Conservation (phyloP, 805 yeast species). For the Ogataea zsoltii region DNA sequence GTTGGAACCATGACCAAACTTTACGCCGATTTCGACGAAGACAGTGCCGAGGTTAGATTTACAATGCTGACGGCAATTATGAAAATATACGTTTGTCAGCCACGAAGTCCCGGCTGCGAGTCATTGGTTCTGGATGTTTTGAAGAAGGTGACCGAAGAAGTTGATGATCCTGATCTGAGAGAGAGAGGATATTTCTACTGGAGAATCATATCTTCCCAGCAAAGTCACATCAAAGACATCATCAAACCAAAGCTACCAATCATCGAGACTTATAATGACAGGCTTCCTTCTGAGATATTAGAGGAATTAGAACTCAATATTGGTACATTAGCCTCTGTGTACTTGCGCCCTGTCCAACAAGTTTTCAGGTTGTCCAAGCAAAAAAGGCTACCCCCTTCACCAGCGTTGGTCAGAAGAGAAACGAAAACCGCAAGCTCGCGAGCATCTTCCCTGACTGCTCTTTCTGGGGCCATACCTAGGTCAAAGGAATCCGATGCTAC, state of each 20-base stretch:
- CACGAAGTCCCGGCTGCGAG: constrained; percentile 52
- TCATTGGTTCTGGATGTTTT: constrained; percentile 57
- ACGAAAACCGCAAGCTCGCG: constrained; percentile 7
- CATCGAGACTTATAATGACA: constrained; percentile 66
- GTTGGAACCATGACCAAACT: constrained; percentile 43
- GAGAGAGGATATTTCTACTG: constrained; percentile 86
- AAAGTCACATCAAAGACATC: constrained; percentile 45
- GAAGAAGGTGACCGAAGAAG: constrained; percentile 70
- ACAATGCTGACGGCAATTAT: constrained; percentile 72
- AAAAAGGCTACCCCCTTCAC: constrained; percentile 49
- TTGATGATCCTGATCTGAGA: constrained; percentile 80
- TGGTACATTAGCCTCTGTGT: constrained; percentile 81
- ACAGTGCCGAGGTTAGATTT: constrained; percentile 72
- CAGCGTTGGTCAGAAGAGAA: constrained; percentile 37
- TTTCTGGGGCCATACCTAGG: background rate
- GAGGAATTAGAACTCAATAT: constrained; percentile 83
- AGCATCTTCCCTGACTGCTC: constrained; percentile 5
- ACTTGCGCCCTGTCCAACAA: constrained; percentile 78
- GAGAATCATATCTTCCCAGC: constrained; percentile 64
- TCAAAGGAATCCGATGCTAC: constrained; percentile 8
- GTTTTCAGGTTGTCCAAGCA: constrained; percentile 69
- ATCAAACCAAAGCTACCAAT: constrained; percentile 62
- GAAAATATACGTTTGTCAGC: constrained; percentile 56
- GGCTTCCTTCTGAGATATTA: constrained; percentile 64
- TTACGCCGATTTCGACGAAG: constrained; percentile 53